Evolutionary conservation across 179 eudicot genomes (phyloP), one percentile per base, ranked within the genome.

Genomic region (Drosera spatulata): DNA sequence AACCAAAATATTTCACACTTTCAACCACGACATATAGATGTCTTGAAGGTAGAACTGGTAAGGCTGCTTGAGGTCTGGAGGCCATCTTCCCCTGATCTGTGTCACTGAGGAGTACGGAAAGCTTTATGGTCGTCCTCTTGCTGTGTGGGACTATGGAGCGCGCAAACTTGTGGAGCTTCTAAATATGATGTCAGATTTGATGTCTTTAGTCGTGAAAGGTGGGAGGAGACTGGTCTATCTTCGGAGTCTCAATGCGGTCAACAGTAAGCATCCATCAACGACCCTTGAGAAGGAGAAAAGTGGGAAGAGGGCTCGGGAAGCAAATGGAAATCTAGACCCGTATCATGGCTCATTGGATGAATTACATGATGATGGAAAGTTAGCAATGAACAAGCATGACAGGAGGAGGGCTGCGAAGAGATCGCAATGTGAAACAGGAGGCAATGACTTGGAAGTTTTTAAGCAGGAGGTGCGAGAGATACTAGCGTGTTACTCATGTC

Each of bases 391-490:
- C 72, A 83, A 82, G 64, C 64, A 55, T 50, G 70, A 67, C 22
- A 71, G 39, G 66, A 67, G 53, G 63, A 55, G 41, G 13, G 72
- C 50, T 47, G n/a, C n/a, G n/a, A n/a, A n/a, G n/a, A n/a, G n/a
- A n/a, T n/a, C n/a, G n/a, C 15, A 15, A 41, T 53, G 50, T 55
- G 68, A 45, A 58, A 42, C 47, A 51, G 71, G 74, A 61, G 75
- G 80, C 61, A 65, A 39, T 64, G 67, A 68, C 42, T 75, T 88
- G 13, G 63, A 70, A 43, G 67, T 67, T 56, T 89, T 91, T 57
- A 91, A 74, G 74, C 51, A 73, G 10, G 98, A 91, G 85, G 81
- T 91, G 58, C 87, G 86, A 71, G 98, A 91, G 70, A 88, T 91
- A 63, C 72, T 91, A 7, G 95, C 89, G 56, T 82, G 98, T 61